A percentile compares a stretch with the other conserved stretches of the same genome.
Conservation (phyloP, 2,329 filamentous ascomycete genomes). For the Colletotrichum sp. region DNA sequence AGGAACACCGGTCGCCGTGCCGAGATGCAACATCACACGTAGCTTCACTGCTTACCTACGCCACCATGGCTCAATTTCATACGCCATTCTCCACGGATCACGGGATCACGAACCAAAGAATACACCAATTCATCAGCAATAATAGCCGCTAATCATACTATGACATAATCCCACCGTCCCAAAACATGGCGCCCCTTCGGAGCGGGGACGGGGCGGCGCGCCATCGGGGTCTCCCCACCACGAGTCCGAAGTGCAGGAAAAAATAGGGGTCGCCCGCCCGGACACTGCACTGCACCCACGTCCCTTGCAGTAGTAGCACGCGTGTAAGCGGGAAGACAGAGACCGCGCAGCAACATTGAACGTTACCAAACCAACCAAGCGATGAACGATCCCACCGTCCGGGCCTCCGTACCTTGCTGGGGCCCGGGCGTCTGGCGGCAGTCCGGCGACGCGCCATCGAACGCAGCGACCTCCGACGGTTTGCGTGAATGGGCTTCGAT, state of each 20-base stretch:
- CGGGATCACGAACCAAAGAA: background rate
- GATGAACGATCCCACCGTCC: background rate
- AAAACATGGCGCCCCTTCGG: background rate
- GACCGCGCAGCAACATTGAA: background rate
- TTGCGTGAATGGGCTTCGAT: background rate
- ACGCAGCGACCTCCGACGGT: background rate
- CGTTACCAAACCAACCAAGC: background rate
- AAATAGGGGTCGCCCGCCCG: background rate
- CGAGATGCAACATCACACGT: background rate
- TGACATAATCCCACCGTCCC: background rate
- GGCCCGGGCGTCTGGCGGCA: conserved; percentile 11
- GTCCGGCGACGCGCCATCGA: background rate
- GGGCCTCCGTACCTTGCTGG: conserved; percentile 10
- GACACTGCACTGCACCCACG: background rate
- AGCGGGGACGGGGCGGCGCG: background rate
- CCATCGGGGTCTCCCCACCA: conserved; percentile 8
- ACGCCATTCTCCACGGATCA: background rate
- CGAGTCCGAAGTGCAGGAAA: background rate
- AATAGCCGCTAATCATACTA: background rate
- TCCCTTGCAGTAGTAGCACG: background rate
- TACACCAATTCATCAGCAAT: background rate
- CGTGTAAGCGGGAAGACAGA: background rate
- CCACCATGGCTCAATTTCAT: background rate
- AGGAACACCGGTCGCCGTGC: background rate
- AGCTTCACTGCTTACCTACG: background rate